phyloP scores from a whole-genome alignment of 805 yeast species.

The Maudiozyma barnettii region DNA sequence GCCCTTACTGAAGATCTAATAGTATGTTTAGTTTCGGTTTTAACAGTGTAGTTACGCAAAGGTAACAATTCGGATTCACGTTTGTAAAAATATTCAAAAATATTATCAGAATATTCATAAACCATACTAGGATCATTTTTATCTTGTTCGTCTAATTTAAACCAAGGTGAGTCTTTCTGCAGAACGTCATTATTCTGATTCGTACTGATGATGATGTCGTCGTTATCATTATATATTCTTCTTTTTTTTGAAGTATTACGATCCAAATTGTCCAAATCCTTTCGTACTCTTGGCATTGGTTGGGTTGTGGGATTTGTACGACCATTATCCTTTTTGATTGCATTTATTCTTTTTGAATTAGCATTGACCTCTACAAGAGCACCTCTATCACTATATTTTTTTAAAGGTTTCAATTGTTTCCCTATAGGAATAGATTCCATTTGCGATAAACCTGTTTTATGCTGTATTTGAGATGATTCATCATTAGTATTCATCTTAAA shows the following conservation, averaged over 20 bases:
- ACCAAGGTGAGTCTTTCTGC: slow-evolving; percentile 6
- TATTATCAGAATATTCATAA: slow-evolving; percentile 78
- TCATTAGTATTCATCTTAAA: too few species aligned
- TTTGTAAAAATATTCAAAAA: slow-evolving; percentile 64
- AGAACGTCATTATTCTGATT: not conserved
- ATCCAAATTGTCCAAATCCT: not conserved
- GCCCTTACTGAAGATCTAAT: slow-evolving; percentile 77
- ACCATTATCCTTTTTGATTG: not conserved
- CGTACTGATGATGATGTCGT: not conserved
- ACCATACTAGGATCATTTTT: slow-evolving; percentile 77
- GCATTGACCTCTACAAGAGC: slow-evolving; percentile 6
- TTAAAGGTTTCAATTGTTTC: not conserved
- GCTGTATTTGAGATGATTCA: too few species aligned
- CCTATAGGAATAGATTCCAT: not conserved
- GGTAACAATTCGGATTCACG: slow-evolving; percentile 64
- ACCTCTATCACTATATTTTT: not conserved
- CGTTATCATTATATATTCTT: slow-evolving; percentile 8
- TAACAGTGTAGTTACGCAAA: slow-evolving; percentile 51
- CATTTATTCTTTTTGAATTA: not conserved
- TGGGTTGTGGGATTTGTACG: not conserved
- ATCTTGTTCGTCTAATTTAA: slow-evolving; percentile 63
- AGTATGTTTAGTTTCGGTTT: slow-evolving; percentile 42
- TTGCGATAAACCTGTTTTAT: not conserved
- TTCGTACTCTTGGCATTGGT: slow-evolving; percentile 2
- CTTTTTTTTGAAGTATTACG: slow-evolving; percentile 3